Evolutionary conservation across 1,284 basidiomycete genomes (phyloP).

Genomic region (Gomphus bonarii): DNA sequence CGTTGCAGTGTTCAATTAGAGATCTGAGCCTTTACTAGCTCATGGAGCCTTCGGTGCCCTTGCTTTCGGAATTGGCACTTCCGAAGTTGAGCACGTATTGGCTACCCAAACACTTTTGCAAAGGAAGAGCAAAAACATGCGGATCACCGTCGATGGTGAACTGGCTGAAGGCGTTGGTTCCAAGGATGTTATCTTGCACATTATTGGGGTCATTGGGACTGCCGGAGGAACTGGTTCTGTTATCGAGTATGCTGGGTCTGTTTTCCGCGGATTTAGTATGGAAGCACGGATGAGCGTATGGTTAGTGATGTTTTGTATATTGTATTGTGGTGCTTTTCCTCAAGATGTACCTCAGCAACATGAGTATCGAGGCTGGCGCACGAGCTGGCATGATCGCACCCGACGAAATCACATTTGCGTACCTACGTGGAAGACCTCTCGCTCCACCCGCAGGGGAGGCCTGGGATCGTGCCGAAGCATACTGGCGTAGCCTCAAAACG

Average conservation of each 20-base stretch:
- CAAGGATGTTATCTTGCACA: slow-evolving; percentile 92
- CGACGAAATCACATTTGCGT: slow-evolving; percentile 84
- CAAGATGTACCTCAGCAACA: slow-evolving; percentile 41
- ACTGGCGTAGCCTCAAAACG: slow-evolving; percentile 81
- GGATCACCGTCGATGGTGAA: slow-evolving; percentile 81
- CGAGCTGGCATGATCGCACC: slow-evolving; percentile 94
- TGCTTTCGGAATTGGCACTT: slow-evolving; percentile 94
- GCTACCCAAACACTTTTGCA: slow-evolving; percentile 92
- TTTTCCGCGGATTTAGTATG: slow-evolving; percentile 89
- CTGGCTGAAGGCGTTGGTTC: slow-evolving; percentile 84
- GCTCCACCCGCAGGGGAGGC: slow-evolving; percentile 76
- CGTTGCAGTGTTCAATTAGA: background rate
- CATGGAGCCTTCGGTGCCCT: slow-evolving; percentile 95
- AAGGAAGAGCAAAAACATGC: slow-evolving; percentile 94
- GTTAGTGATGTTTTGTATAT: background rate
- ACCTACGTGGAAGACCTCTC: slow-evolving; percentile 80
- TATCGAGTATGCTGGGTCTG: slow-evolving; percentile 89
- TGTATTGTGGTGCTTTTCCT: background rate
- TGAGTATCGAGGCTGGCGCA: slow-evolving; percentile 96
- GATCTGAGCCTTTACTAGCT: slow-evolving; percentile 33
- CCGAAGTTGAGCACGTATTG: slow-evolving; percentile 94
- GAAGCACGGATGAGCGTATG: slow-evolving; percentile 95
- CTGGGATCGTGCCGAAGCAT: slow-evolving; percentile 84
- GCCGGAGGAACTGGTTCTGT: slow-evolving; percentile 91
- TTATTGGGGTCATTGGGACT: slow-evolving; percentile 90